Conservation (phyloP, 163 green algal genomes). For the Smithsoniella earleae region DNA sequence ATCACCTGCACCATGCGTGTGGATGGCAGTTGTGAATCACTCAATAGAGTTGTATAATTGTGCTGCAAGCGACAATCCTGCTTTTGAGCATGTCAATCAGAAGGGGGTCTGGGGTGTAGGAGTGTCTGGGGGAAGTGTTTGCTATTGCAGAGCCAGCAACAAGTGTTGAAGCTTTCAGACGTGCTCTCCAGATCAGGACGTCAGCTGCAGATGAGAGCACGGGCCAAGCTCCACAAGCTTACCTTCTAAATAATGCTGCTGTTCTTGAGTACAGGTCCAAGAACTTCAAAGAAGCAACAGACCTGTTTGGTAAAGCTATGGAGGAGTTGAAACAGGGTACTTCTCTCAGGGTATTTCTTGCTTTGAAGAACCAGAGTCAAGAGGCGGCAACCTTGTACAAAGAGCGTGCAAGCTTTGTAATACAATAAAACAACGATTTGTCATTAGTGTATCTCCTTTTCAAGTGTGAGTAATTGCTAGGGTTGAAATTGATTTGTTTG, state of each 20-base stretch:
- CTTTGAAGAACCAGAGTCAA: no score
- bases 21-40: no score
- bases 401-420: no score
- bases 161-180: conserved; percentile 56
- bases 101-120: conserved; percentile 63
- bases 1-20: no score
- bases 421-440: no score
- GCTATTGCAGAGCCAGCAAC: conserved; percentile 54
- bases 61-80: no score
- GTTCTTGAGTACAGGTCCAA: conserved; percentile 55
- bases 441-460: no score
- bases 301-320: not conserved
- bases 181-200: conserved; percentile 48
- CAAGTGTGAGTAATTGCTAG: no score
- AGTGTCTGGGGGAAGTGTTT: conserved; percentile 79
- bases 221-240: conserved; percentile 41
- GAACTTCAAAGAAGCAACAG: not conserved
- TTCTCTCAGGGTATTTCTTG: not conserved
- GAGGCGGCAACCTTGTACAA: no score
- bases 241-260: conserved; percentile 84
- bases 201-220: conserved; percentile 18
- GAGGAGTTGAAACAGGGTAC: not conserved
- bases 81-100: no score
- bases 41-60: not conserved
- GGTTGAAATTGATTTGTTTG: no score